Conservation (phyloP, 2,329 filamentous ascomycete species). For the Hirsutella minnesotensis region DNA sequence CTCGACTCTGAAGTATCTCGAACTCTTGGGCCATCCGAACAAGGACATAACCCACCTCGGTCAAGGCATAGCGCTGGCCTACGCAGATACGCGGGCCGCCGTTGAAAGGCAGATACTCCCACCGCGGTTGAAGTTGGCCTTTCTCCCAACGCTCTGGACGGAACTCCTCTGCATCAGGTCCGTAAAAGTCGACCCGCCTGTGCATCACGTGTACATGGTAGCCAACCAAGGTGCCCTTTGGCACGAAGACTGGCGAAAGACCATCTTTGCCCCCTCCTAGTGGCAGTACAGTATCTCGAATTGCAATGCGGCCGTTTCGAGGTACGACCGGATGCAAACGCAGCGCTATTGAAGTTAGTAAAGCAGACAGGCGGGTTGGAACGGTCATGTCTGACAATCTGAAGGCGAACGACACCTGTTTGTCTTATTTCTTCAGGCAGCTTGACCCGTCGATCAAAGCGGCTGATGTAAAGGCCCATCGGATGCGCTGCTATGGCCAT, state of each 20-base stretch:
- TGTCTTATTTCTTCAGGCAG: too few relatives aligned
- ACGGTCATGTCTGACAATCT: too few relatives aligned
- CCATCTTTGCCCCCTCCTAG: conserved; percentile 36
- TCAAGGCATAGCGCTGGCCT: conserved; percentile 13
- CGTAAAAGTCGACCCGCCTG: conserved; percentile 23
- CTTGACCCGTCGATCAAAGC: too few relatives aligned
- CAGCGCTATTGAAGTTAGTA: neutral
- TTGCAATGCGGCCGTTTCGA: conserved; percentile 31
- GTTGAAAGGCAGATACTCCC: conserved; percentile 26
- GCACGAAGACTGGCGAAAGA: conserved; percentile 31
- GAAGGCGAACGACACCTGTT: too few relatives aligned
- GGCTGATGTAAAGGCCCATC: too few relatives aligned
- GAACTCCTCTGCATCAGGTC: conserved; percentile 25
- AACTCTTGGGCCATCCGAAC: conserved; percentile 13
- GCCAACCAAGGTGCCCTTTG: conserved; percentile 28
- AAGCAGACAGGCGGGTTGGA: too few relatives aligned
- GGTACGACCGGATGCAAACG: conserved; percentile 28
- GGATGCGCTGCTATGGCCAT: too few relatives aligned
- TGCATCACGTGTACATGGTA: conserved; percentile 31
- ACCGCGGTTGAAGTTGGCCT: conserved; percentile 21
- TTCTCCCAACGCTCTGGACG: conserved; percentile 27
- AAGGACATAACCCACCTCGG: conserved; percentile 12
- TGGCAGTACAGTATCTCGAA: conserved; percentile 35
- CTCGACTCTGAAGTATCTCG: conserved; percentile 7
- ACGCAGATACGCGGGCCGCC: conserved; percentile 22